Evolutionary conservation across 148 eudicot genomes (phyloP).

Genomic region (Linanthus parryae): DNA sequence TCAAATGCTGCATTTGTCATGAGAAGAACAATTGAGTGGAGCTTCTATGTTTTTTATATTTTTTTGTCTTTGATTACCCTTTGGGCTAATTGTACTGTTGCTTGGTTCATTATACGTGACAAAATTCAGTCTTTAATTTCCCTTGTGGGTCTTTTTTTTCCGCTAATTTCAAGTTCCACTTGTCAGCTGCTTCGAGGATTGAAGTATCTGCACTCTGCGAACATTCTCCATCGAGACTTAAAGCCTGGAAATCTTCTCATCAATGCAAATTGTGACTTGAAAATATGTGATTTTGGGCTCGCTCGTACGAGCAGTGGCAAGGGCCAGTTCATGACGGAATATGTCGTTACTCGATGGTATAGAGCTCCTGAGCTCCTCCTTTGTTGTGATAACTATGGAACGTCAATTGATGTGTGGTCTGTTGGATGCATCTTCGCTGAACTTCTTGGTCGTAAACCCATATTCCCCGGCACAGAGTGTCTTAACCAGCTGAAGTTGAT

Average conservation of each 20-base stretch:
- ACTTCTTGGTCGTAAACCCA: slow-evolving; percentile 65
- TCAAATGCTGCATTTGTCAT: too few relatives aligned
- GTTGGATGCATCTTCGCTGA: slow-evolving; percentile 80
- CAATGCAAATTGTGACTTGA: slow-evolving; percentile 76
- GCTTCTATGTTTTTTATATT: too few relatives aligned
- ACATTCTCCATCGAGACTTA: slow-evolving; percentile 77
- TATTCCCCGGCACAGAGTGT: slow-evolving; percentile 72
- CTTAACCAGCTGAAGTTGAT: slow-evolving; percentile 62
- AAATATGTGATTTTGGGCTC: slow-evolving; percentile 80
- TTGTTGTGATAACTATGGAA: slow-evolving; percentile 73
- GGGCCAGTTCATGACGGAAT: slow-evolving; percentile 79
- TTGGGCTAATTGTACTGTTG: too few relatives aligned
- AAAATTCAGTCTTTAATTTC: too few relatives aligned
- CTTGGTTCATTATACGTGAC: too few relatives aligned
- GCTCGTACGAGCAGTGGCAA: slow-evolving; percentile 71
- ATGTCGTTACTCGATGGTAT: slow-evolving; percentile 85
- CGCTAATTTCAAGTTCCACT: slow-evolving; percentile 6
- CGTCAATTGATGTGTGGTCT: slow-evolving; percentile 58
- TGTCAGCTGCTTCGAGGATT: slow-evolving; percentile 71
- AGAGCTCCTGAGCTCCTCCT: slow-evolving; percentile 75
- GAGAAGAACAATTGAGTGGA: too few relatives aligned
- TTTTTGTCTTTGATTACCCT: too few relatives aligned
- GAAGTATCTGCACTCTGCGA: slow-evolving; percentile 80
- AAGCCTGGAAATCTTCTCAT: slow-evolving; percentile 82
- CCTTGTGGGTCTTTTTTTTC: slow-evolving; percentile 1